These are phyloP conservation scores for Coniferiporia weirii DNA, from an alignment of 1,284 basidiomycete genomes.

Conservation along the genomic window DNA sequence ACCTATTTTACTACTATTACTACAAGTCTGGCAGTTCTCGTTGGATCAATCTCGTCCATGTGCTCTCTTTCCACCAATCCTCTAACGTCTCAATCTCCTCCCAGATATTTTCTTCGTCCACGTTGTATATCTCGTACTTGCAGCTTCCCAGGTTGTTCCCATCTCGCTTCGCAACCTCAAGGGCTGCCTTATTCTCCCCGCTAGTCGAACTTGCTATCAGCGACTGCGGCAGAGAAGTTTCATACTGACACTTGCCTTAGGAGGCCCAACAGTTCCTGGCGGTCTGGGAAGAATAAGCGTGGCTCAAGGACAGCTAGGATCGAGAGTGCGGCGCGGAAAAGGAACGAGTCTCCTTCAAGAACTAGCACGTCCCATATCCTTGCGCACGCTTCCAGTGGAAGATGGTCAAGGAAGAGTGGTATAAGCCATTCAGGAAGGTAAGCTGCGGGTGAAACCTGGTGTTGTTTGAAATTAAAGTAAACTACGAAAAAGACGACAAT, in stretches of 20 bases:
- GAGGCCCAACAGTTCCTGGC: constrained; percentile 67
- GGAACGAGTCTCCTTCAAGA: constrained; percentile 83
- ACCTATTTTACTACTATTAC: neutral
- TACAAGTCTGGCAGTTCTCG: constrained; percentile 85
- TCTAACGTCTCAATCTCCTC: constrained; percentile 74
- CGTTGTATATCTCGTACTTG: constrained; percentile 83
- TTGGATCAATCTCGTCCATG: constrained; percentile 79
- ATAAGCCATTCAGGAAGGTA: constrained; percentile 80
- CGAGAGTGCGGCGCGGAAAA: constrained; percentile 78
- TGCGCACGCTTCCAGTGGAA: constrained; percentile 84
- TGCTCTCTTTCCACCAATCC: constrained; percentile 91
- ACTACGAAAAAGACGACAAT: constrained; percentile 39
- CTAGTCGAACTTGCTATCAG: constrained; percentile 31
- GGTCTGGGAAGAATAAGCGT: constrained; percentile 80
- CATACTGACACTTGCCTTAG: constrained; percentile 43
- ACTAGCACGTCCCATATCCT: constrained; percentile 87
- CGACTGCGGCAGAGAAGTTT: neutral
- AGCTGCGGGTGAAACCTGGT: constrained; percentile 74
- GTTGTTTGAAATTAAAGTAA: constrained; percentile 94
- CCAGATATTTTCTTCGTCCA: constrained; percentile 81
- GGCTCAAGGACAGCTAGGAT: constrained; percentile 85
- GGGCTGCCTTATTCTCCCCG: constrained; percentile 78
- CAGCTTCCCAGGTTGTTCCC: constrained; percentile 59
- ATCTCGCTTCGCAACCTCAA: constrained; percentile 74
- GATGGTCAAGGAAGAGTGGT: constrained; percentile 80